These are phyloP conservation scores for Capsicum baccatum DNA, from an alignment of 257 asterid species.

Conservation along the genomic window DNA sequence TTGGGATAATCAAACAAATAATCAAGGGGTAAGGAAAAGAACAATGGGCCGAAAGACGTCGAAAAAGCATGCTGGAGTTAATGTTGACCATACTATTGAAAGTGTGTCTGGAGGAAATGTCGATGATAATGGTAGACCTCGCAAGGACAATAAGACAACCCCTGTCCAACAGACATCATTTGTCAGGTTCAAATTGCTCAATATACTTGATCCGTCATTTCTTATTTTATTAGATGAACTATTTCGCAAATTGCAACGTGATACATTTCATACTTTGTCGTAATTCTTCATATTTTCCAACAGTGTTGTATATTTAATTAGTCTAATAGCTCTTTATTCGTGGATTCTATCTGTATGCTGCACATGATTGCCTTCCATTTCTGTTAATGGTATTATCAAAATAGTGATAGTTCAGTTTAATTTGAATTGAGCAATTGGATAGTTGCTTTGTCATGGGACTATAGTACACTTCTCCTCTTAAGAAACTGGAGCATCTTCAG, in stretches of 20 bases:
- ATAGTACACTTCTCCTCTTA: not conserved
- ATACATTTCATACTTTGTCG: not conserved
- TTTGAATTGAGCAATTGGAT: not conserved
- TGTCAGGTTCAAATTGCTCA: slow-evolving; percentile 59
- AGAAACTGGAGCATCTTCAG: not conserved
- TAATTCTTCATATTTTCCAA: slow-evolving; percentile 29
- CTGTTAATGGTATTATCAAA: not conserved
- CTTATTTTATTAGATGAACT: slow-evolving; percentile 1
- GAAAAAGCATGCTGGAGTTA: slow-evolving; percentile 46
- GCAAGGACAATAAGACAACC: slow-evolving; percentile 38
- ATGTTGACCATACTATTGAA: slow-evolving; percentile 45
- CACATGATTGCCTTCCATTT: not conserved
- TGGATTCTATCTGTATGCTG: not conserved
- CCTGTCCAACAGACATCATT: slow-evolving; percentile 47
- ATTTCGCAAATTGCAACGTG: slow-evolving; percentile 13
- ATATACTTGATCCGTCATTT: slow-evolving; percentile 26
- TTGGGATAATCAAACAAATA: slow-evolving; percentile 44
- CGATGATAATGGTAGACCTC: no score
- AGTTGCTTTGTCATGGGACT: not conserved
- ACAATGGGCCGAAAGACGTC: slow-evolving; percentile 64
- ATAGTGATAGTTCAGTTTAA: not conserved
- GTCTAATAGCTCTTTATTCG: not conserved
- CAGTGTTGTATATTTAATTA: not conserved
- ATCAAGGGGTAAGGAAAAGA: slow-evolving; percentile 42
- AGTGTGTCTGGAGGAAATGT: slow-evolving; percentile 37